Conservation (phyloP, 352 stramenopile species). For the Aphanomyces invadans region DNA sequence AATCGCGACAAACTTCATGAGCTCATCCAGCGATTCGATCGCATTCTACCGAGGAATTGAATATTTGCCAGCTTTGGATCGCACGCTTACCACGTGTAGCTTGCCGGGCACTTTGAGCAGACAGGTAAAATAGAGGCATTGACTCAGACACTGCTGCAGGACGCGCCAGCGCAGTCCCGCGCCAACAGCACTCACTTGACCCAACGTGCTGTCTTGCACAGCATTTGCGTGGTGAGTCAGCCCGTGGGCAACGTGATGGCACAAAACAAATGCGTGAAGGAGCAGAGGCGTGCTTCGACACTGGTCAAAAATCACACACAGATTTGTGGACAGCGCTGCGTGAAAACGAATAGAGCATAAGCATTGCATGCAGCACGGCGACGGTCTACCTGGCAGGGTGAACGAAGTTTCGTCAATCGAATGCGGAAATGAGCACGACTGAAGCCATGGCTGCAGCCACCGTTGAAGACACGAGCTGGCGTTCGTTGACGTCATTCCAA, state of each 20-base stretch:
- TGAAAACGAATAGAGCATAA: not conserved
- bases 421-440: constrained; percentile 5
- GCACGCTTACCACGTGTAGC: constrained; percentile 1
- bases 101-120: constrained; percentile 30
- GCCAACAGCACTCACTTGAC: constrained; percentile 48
- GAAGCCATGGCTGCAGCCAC: constrained; percentile 61
- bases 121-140: constrained; percentile 65
- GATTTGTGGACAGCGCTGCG: not conserved
- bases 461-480: constrained; percentile 65
- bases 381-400: constrained; percentile 8
- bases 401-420: constrained; percentile 8
- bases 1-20: constrained; percentile 58
- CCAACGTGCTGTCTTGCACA: constrained; percentile 63
- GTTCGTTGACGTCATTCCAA: constrained; percentile 52
- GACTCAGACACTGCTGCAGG: constrained; percentile 61
- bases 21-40: constrained; percentile 72
- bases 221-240: constrained; percentile 57
- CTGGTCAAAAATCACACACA: constrained; percentile 36
- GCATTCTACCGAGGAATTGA: constrained; percentile 34
- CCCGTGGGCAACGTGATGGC: constrained; percentile 54
- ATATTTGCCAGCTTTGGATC: not conserved
- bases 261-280: constrained; percentile 65
- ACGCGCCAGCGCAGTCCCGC: constrained; percentile 59
- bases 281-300: constrained; percentile 55
- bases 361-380: not conserved